Percentiles rank a stretch among this genome's conserved stretches.
Conservation (phyloP, 1,284 basidiomycete species). For the Sporisorium sorghi region DNA sequence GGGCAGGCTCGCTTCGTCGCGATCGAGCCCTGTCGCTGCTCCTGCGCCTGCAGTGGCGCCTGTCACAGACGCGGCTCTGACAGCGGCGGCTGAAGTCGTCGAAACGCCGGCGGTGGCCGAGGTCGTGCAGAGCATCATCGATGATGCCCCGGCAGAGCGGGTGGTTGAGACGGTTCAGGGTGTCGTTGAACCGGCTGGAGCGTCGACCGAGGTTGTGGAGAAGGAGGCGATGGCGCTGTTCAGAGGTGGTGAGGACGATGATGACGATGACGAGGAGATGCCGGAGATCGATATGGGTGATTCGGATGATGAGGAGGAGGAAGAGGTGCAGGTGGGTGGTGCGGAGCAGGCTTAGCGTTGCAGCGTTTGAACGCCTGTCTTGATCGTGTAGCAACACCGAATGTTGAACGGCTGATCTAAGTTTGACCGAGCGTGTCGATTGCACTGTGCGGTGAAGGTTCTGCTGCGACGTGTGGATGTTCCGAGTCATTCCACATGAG, state of each 20-base stretch:
- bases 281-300: constrained; percentile 50
- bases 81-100: constrained; percentile 6
- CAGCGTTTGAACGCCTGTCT: background rate
- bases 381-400: background rate
- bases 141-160: background rate
- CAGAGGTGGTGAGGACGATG: constrained; percentile 10
- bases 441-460: no score
- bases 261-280: constrained; percentile 56
- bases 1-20: background rate
- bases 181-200: no score
- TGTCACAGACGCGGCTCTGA: constrained; percentile 9
- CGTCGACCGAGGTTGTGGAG: background rate
- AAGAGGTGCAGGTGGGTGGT: background rate
- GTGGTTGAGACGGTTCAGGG: background rate
- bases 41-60: background rate
- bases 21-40: background rate
- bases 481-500: no score
- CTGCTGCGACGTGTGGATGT: no score
- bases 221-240: constrained; percentile 3
- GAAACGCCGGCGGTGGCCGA: constrained; percentile 10
- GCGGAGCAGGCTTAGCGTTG: background rate
- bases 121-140: constrained; percentile 3
- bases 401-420: no score
- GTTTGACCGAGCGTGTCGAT: no score
- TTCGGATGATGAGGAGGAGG: constrained; percentile 45